phyloP scores from a whole-genome alignment of 139 green algal species.

The Coccomyxa sp. region DNA sequence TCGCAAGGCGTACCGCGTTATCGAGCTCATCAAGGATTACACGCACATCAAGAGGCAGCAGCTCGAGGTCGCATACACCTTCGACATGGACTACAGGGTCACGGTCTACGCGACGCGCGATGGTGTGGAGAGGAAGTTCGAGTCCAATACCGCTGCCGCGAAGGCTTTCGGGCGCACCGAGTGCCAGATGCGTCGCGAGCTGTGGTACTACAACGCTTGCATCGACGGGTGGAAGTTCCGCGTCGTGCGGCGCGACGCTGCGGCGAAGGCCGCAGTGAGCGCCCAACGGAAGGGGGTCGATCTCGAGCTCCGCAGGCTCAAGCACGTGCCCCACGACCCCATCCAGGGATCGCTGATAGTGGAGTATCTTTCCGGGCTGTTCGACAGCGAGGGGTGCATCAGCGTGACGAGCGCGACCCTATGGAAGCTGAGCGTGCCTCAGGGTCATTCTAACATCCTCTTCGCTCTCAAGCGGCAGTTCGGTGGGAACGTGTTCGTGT shows the following conservation, averaged over 20 bases:
- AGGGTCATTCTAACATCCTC: neutral
- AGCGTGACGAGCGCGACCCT: neutral
- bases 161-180: neutral
- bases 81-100: neutral
- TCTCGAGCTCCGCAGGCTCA: neutral
- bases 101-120: neutral
- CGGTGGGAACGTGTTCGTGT: neutral
- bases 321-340: neutral
- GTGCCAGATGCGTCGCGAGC: neutral
- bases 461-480: neutral
- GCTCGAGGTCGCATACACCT: neutral
- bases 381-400: neutral
- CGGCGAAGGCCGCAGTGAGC: neutral
- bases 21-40: conserved; percentile 1
- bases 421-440: neutral
- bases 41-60: neutral
- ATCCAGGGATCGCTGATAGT: neutral
- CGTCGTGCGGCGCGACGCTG: neutral
- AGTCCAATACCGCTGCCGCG: neutral
- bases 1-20: neutral
- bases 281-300: neutral
- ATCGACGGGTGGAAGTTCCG: neutral
- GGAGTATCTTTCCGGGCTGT: neutral
- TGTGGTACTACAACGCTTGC: neutral
- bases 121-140: neutral